Percentiles rank a stretch among this genome's conserved stretches.
Conservation (phyloP, 75 land plant species). For the Cupressus sempervirens region DNA sequence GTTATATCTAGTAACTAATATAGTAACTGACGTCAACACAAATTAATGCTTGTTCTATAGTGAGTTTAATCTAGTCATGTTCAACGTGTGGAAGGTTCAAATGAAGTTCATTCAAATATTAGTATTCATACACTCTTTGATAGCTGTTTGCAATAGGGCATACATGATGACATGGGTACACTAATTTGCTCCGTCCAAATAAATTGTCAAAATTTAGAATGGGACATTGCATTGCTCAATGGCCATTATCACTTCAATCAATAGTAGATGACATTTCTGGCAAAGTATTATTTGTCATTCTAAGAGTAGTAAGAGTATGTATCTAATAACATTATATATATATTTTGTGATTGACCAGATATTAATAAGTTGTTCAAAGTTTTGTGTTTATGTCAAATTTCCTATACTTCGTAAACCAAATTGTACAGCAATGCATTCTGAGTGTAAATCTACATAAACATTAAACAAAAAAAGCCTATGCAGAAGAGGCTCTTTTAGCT, state of each 20-base stretch:
- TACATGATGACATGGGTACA: neutral
- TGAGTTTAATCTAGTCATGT: too few relatives aligned
- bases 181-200: neutral
- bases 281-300: neutral
- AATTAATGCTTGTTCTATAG: too few relatives aligned
- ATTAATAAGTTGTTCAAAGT: neutral
- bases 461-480: neutral
- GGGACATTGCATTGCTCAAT: neutral
- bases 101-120: neutral
- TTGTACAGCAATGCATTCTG: neutral
- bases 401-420: neutral
- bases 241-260: neutral
- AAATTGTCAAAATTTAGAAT: too few relatives aligned
- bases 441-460: neutral
- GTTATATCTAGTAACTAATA: too few relatives aligned
- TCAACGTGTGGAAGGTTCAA: neutral
- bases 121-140: neutral
- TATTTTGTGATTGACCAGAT: neutral
- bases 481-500: neutral
- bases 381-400: neutral
- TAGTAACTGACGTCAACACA: too few relatives aligned
- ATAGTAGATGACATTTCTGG: neutral
- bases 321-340: too few relatives aligned
- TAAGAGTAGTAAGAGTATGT: neutral
- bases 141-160: neutral